Conservation (phyloP, 108 stramenopile genomes). For the Conticribra guillardii region DNA sequence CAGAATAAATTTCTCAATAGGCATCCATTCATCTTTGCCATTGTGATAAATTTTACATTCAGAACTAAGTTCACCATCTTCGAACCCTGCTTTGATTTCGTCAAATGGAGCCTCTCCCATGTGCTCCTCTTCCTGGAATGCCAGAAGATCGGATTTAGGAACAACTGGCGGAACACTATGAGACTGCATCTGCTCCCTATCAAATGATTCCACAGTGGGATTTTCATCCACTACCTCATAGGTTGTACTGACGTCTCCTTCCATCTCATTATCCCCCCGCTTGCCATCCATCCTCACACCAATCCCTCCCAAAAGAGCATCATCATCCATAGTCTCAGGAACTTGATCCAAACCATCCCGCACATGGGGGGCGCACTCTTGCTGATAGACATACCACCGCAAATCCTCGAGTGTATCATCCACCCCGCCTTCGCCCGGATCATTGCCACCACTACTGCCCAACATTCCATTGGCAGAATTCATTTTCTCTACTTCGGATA, state of each 20-base stretch:
- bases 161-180: background rate
- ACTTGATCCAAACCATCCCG: slow-evolving; percentile 56
- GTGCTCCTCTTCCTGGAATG: slow-evolving; percentile 81
- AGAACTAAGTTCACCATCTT: slow-evolving; percentile 76
- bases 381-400: slow-evolving; percentile 84
- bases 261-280: slow-evolving; percentile 7
- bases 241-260: background rate
- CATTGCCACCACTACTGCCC: slow-evolving; percentile 45
- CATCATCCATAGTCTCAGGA: slow-evolving; percentile 57
- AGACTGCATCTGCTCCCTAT: background rate
- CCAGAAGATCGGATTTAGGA: slow-evolving; percentile 20
- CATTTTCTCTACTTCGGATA: slow-evolving; percentile 82
- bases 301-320: slow-evolving; percentile 55
- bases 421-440: slow-evolving; percentile 30
- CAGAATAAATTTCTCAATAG: slow-evolving; percentile 45
- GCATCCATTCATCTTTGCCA: slow-evolving; percentile 59
- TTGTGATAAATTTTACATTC: slow-evolving; percentile 58
- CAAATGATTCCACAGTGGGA: background rate
- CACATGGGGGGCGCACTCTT: slow-evolving; percentile 59
- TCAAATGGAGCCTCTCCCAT: slow-evolving; percentile 66
- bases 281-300: slow-evolving; percentile 25
- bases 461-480: slow-evolving; percentile 49
- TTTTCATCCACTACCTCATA: background rate
- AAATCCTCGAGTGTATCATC: slow-evolving; percentile 64
- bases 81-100: slow-evolving; percentile 72